phyloP scores from a whole-genome alignment of 108 stramenopile genomes.

The Nitzschia sp. region DNA sequence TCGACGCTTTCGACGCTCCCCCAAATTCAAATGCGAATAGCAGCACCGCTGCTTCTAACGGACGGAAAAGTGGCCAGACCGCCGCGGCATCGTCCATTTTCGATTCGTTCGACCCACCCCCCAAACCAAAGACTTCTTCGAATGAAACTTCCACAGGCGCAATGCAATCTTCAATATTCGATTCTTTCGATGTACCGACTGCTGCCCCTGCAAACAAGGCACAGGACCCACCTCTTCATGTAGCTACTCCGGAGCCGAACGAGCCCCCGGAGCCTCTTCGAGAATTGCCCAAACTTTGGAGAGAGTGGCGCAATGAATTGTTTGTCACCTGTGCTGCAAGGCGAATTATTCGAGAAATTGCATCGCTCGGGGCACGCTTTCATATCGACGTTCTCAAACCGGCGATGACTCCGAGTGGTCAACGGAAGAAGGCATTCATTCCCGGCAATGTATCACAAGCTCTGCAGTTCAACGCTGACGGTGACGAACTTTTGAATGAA shows the following conservation, averaged over 20 bases:
- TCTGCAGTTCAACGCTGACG: conserved; percentile 65
- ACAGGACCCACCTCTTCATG: neutral
- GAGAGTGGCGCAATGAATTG: conserved; percentile 51
- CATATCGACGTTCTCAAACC: conserved; percentile 45
- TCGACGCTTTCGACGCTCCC: conserved; percentile 53
- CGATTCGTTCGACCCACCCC: conserved; percentile 48
- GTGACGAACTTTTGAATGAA: conserved; percentile 43
- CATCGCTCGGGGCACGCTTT: conserved; percentile 48
- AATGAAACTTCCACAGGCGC: neutral
- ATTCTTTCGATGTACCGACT: conserved; percentile 44
- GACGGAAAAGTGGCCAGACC: no score
- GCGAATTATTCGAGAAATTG: conserved; percentile 69
- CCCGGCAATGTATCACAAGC: conserved; percentile 57
- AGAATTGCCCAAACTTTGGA: conserved; percentile 52
- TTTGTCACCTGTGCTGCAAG: conserved; percentile 45
- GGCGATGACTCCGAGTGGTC: conserved; percentile 24
- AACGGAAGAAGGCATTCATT: conserved; percentile 39
- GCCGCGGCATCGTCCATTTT: conserved; percentile 40
- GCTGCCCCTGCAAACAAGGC: neutral
- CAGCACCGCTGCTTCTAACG: neutral
- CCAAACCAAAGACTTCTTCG: neutral
- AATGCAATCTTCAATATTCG: conserved; percentile 53
- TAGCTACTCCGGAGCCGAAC: neutral
- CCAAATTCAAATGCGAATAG: conserved; percentile 10
- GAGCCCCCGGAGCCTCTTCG: conserved; percentile 4